A percentile compares a stretch with the other conserved stretches of the same genome.
Evolutionary conservation across 106 monocot genomes (phyloP).

Genomic region (Acorus gramineus): DNA sequence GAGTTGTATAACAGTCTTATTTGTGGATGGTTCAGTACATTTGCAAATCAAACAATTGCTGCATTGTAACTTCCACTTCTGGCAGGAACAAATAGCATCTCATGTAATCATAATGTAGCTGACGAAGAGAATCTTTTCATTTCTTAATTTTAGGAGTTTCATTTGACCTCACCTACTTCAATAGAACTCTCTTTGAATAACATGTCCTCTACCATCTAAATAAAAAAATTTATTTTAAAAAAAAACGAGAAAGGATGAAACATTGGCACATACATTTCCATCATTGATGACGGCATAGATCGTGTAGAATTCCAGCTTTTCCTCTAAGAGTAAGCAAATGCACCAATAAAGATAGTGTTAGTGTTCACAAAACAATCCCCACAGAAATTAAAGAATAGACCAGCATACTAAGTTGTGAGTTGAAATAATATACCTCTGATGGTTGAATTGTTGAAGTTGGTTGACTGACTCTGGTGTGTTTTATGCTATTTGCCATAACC

Average conservation of each 20-base stretch:
- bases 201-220: not conserved
- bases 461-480: slow-evolving; percentile 16
- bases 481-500: slow-evolving; percentile 30
- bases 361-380: not conserved
- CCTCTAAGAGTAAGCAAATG: slow-evolving; percentile 20
- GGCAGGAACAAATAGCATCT: too few species aligned
- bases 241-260: slow-evolving; percentile 1
- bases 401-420: not conserved
- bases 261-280: slow-evolving; percentile 25
- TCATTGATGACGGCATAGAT: slow-evolving; percentile 9
- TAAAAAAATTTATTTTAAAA: not conserved
- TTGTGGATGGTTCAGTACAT: too few species aligned
- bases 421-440: slow-evolving; percentile 17
- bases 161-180: not conserved
- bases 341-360: too few species aligned
- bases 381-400: not conserved
- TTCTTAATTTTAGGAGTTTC: too few species aligned
- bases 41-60: too few species aligned
- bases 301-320: slow-evolving; percentile 12
- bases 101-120: too few species aligned
- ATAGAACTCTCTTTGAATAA: not conserved
- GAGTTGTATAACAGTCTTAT: too few species aligned
- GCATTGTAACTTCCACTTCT: too few species aligned
- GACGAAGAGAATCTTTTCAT: too few species aligned
- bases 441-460: slow-evolving; percentile 7